Conservation (phyloP, 176 grass and related monocot species). For the Poa annua region DNA sequence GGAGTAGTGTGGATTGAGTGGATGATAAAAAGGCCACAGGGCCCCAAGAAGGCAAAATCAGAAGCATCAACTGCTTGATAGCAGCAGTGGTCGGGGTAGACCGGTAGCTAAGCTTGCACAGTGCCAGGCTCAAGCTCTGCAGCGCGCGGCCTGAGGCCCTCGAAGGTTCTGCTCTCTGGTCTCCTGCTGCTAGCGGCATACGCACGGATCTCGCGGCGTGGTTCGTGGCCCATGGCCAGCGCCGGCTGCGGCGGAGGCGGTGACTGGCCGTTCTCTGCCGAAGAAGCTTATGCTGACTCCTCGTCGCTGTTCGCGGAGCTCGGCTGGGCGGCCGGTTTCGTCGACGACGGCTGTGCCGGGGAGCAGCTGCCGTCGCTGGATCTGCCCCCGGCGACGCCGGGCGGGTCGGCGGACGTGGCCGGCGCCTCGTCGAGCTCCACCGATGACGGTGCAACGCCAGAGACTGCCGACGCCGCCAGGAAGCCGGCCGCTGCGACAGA, state of each 20-base stretch:
- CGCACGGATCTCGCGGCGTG: background rate
- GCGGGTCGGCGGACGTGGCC: constrained; percentile 41
- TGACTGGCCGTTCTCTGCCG: constrained; percentile 51
- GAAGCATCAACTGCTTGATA: background rate
- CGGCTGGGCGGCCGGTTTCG: constrained; percentile 46
- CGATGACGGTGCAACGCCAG: constrained; percentile 45
- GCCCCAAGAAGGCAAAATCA: background rate
- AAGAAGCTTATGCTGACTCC: constrained; percentile 43
- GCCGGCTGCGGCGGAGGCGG: background rate
- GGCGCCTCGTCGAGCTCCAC: constrained; percentile 55
- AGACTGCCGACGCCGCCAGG: constrained; percentile 43
- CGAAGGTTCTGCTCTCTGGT: background rate
- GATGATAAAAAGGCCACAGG: constrained; percentile 33
- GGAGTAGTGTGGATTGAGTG: background rate
- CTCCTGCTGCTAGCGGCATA: background rate
- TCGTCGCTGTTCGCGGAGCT: constrained; percentile 56
- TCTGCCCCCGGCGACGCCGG: constrained; percentile 33
- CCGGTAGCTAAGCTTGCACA: background rate
- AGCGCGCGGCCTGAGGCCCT: background rate
- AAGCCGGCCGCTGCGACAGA: constrained; percentile 38
- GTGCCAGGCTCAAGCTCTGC: background rate
- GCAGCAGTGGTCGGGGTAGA: constrained; percentile 9
- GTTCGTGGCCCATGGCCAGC: constrained; percentile 37
- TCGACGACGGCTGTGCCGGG: constrained; percentile 7
- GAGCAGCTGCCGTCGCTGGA: constrained; percentile 43